These are phyloP conservation scores for Camelina sativa DNA, from an alignment of 345 rosid species.

Conservation along the genomic window DNA sequence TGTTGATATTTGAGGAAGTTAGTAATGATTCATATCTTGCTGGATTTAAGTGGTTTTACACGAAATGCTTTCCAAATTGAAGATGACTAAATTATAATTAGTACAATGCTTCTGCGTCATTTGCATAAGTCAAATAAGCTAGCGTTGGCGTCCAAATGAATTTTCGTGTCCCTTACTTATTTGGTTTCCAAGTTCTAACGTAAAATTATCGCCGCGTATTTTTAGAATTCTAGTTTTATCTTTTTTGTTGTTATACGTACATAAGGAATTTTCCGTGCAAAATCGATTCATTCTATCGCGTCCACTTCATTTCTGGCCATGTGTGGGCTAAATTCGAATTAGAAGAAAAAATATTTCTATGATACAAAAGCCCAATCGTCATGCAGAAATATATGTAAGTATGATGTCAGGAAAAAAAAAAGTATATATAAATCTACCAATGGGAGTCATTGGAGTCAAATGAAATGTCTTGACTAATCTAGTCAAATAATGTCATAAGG, in stretches of 20 bases:
- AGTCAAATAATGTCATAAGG: no score
- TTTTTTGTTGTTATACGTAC: slow-evolving; percentile 15
- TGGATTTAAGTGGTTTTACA: slow-evolving; percentile 18
- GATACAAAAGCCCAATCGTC: not conserved
- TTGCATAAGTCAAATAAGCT: slow-evolving; percentile 27
- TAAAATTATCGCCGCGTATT: not conserved
- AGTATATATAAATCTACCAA: not conserved
- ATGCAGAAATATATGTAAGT: not conserved
- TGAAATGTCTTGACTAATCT: no score
- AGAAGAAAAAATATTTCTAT: not conserved
- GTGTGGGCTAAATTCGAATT: not conserved
- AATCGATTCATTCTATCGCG: not conserved
- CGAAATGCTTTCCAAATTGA: slow-evolving; percentile 10
- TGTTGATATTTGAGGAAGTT: not conserved
- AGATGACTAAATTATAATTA: slow-evolving; percentile 4
- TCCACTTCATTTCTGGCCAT: slow-evolving; percentile 1
- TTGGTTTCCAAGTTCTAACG: not conserved
- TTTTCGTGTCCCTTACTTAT: not conserved
- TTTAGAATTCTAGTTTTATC: slow-evolving; percentile 7
- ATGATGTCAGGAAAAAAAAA: no score
- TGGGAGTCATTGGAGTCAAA: no score
- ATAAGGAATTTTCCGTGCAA: slow-evolving; percentile 5
- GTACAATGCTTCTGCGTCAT: not conserved
- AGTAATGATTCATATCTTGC: slow-evolving; percentile 17
- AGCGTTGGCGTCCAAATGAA: slow-evolving; percentile 22